Conservation (phyloP, 2,329 filamentous ascomycete genomes). For the Claviceps digitariae region DNA sequence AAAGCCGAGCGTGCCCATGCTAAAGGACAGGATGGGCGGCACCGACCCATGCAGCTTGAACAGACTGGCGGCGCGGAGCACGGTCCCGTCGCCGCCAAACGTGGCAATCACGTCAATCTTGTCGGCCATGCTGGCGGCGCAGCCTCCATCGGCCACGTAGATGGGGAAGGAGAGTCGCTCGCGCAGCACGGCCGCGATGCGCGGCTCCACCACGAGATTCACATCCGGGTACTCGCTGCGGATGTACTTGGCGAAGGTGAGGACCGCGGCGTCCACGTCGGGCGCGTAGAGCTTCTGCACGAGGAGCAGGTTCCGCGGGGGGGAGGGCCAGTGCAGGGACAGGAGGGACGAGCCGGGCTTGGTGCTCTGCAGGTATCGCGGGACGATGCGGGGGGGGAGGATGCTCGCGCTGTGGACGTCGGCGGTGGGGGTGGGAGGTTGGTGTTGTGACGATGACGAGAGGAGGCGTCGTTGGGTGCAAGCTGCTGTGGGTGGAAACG, state of each 20-base stretch:
- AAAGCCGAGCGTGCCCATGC: constrained; percentile 93
- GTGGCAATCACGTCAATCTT: constrained; percentile 86
- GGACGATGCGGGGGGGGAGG: constrained; percentile 21
- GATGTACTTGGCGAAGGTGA: constrained; percentile 56
- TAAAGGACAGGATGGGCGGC: constrained; percentile 85
- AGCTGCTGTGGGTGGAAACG: not conserved
- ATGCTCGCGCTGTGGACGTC: constrained; percentile 18
- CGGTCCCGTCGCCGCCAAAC: constrained; percentile 62
- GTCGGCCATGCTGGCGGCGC: constrained; percentile 41
- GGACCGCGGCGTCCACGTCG: constrained; percentile 36
- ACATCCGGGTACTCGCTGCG: constrained; percentile 66
- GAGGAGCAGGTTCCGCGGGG: constrained; percentile 42
- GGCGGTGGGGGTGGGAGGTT: constrained; percentile 24
- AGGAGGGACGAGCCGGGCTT: constrained; percentile 39
- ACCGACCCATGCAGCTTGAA: constrained; percentile 68
- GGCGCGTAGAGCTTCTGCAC: constrained; percentile 45
- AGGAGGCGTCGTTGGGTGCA: constrained; percentile 25
- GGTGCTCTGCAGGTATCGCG: constrained; percentile 23
- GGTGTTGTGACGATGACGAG: constrained; percentile 27
- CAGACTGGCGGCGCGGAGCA: constrained; percentile 31
- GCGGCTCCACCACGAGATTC: constrained; percentile 70
- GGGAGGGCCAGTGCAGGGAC: constrained; percentile 39
- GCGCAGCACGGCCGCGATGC: constrained; percentile 60
- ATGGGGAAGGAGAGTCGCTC: constrained; percentile 58
- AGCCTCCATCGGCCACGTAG: constrained; percentile 40